These are phyloP conservation scores for Cyberlindnera mycetangii DNA, from an alignment of 805 yeast genomes.

Conservation along the genomic window DNA sequence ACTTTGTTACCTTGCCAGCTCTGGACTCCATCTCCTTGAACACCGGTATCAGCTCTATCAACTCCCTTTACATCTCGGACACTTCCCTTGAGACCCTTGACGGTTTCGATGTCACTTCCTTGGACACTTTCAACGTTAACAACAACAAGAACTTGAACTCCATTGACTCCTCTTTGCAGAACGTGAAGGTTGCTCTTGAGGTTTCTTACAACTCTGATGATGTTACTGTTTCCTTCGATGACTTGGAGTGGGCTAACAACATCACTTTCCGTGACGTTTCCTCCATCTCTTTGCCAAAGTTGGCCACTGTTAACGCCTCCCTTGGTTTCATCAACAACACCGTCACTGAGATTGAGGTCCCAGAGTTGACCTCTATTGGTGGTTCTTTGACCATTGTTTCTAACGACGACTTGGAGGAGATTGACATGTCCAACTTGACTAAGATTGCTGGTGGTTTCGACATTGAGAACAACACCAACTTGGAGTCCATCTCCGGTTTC, in stretches of 20 bases:
- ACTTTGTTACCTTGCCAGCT: constrained; percentile 84
- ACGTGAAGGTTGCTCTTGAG: constrained; percentile 71
- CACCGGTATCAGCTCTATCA: constrained; percentile 69
- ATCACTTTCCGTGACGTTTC: constrained; percentile 79
- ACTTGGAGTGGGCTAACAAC: constrained; percentile 83
- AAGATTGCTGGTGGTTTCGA: constrained; percentile 91
- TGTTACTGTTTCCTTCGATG: constrained; percentile 65
- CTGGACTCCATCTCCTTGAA: constrained; percentile 66
- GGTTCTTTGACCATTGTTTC: constrained; percentile 73
- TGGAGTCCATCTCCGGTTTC: constrained; percentile 69
- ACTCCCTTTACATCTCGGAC: constrained; percentile 67
- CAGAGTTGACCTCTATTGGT: constrained; percentile 63
- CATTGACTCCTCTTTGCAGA: constrained; percentile 66
- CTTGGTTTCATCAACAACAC: constrained; percentile 76
- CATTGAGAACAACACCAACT: constrained; percentile 78
- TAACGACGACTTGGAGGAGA: constrained; percentile 67
- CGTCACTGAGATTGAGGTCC: constrained; percentile 51
- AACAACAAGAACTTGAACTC: constrained; percentile 80
- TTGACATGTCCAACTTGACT: constrained; percentile 68
- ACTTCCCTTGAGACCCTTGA: constrained; percentile 65
- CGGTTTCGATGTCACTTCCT: constrained; percentile 56
- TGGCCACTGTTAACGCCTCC: constrained; percentile 75
- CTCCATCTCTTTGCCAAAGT: constrained; percentile 64
- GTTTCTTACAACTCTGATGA: constrained; percentile 83
- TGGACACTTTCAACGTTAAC: constrained; percentile 69